Evolutionary conservation across 2,329 filamentous ascomycete genomes (phyloP).

Genomic region (Cladorrhinum sp.): DNA sequence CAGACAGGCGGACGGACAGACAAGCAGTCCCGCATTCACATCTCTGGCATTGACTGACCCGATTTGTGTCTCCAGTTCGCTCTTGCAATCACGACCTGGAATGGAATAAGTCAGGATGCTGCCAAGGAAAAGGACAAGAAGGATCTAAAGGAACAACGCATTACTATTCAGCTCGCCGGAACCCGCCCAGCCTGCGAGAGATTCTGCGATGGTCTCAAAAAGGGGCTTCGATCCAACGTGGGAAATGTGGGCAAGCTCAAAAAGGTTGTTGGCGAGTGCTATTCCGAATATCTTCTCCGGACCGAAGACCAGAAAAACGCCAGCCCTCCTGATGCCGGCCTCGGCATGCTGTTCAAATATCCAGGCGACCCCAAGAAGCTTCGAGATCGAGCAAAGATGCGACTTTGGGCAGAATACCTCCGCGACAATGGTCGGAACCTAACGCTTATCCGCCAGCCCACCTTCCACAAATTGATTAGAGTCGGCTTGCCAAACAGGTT

Average conservation of each 20-base stretch:
- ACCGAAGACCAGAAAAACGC: conserved; percentile 60
- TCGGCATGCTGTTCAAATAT: conserved; percentile 90
- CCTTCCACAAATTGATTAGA: conserved; percentile 94
- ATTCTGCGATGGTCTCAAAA: conserved; percentile 95
- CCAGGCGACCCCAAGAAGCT: conserved; percentile 93
- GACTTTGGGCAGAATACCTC: conserved; percentile 94
- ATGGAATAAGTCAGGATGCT: conserved; percentile 60
- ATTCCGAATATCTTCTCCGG: conserved; percentile 79
- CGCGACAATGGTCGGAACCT: conserved; percentile 92
- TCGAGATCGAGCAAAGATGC: conserved; percentile 93
- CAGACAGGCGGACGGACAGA: too few relatives aligned
- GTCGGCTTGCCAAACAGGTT: conserved; percentile 92
- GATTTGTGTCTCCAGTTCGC: conserved; percentile 61
- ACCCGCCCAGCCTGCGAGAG: conserved; percentile 86
- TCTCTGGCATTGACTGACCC: conserved; percentile 20
- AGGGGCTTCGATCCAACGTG: conserved; percentile 79
- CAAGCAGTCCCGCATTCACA: background rate
- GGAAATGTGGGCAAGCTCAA: conserved; percentile 84
- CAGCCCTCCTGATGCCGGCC: conserved; percentile 80
- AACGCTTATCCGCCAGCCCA: conserved; percentile 89
- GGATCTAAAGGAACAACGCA: conserved; percentile 64
- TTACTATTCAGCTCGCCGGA: conserved; percentile 87
- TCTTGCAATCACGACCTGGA: conserved; percentile 93
- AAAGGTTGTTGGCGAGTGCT: conserved; percentile 76
- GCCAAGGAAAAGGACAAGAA: conserved; percentile 52